Evolutionary conservation across 768 basidiomycete species (phyloP).

Genomic region (Peribolospora baueri): DNA sequence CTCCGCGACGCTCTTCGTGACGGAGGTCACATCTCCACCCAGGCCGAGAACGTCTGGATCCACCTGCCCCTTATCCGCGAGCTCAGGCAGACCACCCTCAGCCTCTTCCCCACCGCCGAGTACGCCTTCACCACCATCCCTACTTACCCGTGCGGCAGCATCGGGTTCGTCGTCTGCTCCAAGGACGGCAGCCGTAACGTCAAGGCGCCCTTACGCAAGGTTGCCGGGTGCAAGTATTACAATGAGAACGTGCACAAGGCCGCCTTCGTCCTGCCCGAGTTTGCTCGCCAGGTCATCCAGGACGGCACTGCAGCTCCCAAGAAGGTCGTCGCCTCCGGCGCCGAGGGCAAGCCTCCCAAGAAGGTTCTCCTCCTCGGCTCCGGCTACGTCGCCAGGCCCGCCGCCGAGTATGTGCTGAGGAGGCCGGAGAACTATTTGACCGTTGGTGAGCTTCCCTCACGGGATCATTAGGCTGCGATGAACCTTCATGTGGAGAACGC

Average conservation of each 20-base stretch:
- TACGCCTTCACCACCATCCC: constrained; percentile 94
- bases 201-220: constrained; percentile 40
- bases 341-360: constrained; percentile 21
- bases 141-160: constrained; percentile 94
- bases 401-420: constrained; percentile 75
- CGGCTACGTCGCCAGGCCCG: constrained; percentile 88
- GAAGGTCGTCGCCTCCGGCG: constrained; percentile 7
- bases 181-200: constrained; percentile 47
- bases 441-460: constrained; percentile 32
- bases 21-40: constrained; percentile 81
- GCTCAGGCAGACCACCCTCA: constrained; percentile 40
- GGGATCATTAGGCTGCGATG: background rate
- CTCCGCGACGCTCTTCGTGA: constrained; percentile 68
- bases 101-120: constrained; percentile 54
- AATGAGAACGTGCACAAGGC: constrained; percentile 52
- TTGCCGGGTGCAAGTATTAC: constrained; percentile 46
- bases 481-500: background rate
- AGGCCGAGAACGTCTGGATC: constrained; percentile 87
- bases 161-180: constrained; percentile 76
- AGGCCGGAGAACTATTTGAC: constrained; percentile 59
- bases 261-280: constrained; percentile 82
- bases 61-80: constrained; percentile 67
- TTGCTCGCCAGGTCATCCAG: constrained; percentile 47
- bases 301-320: constrained; percentile 24
- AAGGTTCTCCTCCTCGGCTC: constrained; percentile 74